Conservation (phyloP, 129 eudicot genomes). For the Helianthus annuus region DNA sequence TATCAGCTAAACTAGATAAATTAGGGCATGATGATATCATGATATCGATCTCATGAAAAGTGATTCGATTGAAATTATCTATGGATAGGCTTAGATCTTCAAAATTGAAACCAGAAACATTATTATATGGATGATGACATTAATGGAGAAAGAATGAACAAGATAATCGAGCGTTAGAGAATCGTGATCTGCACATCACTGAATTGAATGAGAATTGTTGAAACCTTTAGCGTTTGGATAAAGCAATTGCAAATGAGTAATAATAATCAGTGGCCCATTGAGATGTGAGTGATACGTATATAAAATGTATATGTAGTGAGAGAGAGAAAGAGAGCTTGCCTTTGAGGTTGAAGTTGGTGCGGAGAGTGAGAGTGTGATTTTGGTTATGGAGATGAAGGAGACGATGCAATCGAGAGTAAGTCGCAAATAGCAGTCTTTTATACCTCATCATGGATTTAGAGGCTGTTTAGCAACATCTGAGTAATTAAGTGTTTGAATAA, state of each 20-base stretch:
- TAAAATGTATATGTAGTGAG: neutral
- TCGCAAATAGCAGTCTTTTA: too few relatives aligned
- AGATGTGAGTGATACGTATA: neutral
- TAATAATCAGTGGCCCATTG: neutral
- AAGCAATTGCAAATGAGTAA: constrained; percentile 2
- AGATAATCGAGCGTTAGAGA: neutral
- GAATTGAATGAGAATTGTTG: neutral
- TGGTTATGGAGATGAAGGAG: constrained; percentile 5
- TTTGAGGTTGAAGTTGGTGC: neutral
- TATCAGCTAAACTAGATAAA: constrained; percentile 21
- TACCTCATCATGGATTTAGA: too few relatives aligned
- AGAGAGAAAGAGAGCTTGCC: constrained; percentile 4
- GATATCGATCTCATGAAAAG: constrained; percentile 11
- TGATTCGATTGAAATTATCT: neutral
- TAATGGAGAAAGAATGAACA: neutral
- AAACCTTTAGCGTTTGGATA: constrained; percentile 20
- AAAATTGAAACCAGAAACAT: neutral
- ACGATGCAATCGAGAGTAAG: neutral
- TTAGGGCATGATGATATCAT: neutral
- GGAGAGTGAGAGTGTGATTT: neutral
- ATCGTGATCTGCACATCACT: neutral
- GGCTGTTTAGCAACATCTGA: too few relatives aligned
- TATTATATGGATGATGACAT: neutral
- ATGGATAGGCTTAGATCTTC: neutral
- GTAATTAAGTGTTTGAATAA: too few relatives aligned